Percentiles rank a stretch among this genome's conserved stretches.
These are phyloP conservation scores for Cladophialophora immunda DNA, from an alignment of 2,329 filamentous ascomycete species.

Conservation along the genomic window DNA sequence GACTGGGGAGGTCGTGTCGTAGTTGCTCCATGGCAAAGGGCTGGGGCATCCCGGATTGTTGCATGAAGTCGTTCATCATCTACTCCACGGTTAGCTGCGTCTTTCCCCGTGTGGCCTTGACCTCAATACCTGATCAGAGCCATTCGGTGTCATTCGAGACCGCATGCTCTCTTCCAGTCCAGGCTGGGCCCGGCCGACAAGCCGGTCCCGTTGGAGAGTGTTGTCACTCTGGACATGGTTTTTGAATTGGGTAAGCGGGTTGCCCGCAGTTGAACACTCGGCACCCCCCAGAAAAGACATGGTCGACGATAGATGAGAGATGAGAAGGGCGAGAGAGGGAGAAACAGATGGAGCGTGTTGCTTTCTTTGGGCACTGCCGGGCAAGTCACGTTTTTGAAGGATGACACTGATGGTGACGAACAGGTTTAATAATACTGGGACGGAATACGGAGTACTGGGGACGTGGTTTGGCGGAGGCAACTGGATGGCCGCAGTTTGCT, in stretches of 20 bases:
- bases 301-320: conserved; percentile 39
- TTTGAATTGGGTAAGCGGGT: conserved; percentile 95
- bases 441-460: background rate
- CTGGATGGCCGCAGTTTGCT: background rate
- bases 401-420: background rate
- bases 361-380: background rate
- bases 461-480: background rate
- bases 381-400: conserved; percentile 9
- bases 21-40: conserved; percentile 74
- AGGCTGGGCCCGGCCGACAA: conserved; percentile 77
- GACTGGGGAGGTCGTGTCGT: conserved; percentile 67
- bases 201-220: conserved; percentile 87
- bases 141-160: conserved; percentile 71
- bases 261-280: conserved; percentile 95
- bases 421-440: conserved; percentile 1
- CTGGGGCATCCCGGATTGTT: conserved; percentile 69
- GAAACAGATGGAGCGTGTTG: background rate
- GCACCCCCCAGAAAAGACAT: conserved; percentile 98
- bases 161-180: conserved; percentile 80
- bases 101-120: background rate
- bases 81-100: conserved; percentile 52
- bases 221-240: conserved; percentile 98
- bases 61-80: conserved; percentile 95
- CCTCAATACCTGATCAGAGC: conserved; percentile 72
- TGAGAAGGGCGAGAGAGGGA: background rate